phyloP scores from a whole-genome alignment of 2,329 filamentous ascomycete genomes.

The Fusarium sp. region DNA sequence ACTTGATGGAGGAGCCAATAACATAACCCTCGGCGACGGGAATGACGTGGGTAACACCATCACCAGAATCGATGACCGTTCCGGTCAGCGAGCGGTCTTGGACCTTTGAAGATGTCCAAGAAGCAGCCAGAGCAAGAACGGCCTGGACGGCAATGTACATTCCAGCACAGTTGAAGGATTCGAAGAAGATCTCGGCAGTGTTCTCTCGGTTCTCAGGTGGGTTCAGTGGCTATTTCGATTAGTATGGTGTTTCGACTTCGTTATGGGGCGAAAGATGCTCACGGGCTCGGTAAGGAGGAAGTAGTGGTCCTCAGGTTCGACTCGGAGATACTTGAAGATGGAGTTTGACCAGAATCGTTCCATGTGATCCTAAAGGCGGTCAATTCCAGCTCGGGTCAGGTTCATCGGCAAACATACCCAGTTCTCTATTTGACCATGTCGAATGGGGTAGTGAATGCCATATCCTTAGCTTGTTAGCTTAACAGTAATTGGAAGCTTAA shows the following conservation, averaged over 20 bases:
- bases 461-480: constrained; percentile 72
- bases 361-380: constrained; percentile 85
- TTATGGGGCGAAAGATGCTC: constrained; percentile 52
- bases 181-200: constrained; percentile 99
- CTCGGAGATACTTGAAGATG: constrained; percentile 98
- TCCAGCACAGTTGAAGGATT: constrained; percentile 99
- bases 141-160: constrained; percentile 99
- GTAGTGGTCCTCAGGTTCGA: constrained; percentile 98
- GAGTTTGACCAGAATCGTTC: constrained; percentile 99
- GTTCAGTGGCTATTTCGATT: constrained; percentile 80
- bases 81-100: constrained; percentile 95
- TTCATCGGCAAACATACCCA: constrained; percentile 73
- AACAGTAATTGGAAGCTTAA: constrained; percentile 12
- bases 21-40: constrained; percentile 98
- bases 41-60: constrained; percentile 99
- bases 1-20: constrained; percentile 99
- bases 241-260: constrained; percentile 25
- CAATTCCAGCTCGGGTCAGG: constrained; percentile 36
- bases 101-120: constrained; percentile 98
- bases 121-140: constrained; percentile 93
- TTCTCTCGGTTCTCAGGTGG: constrained; percentile 99
- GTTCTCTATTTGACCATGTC: constrained; percentile 98
- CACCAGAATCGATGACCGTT: constrained; percentile 98
- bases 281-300: constrained; percentile 98
- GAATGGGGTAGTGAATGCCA: constrained; percentile 95